Evolutionary conservation across 2,329 filamentous ascomycete species (phyloP), one percentile per base, ranked within the genome.

Genomic region (Aspergillus quadricinctus): DNA sequence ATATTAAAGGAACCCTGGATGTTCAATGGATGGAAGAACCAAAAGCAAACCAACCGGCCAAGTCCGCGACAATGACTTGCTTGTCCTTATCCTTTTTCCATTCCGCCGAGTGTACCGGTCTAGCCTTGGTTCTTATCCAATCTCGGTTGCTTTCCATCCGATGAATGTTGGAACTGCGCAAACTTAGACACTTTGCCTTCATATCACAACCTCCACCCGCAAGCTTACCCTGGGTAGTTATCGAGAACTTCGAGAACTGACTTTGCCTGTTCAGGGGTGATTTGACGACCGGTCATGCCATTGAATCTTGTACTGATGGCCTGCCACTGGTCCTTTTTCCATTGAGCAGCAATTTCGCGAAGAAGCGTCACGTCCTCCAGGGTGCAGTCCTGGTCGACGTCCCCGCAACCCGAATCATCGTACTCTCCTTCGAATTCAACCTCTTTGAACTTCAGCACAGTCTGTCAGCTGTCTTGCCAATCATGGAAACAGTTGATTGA

Each of bases 271-370:
- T 77, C 72, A 1, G 77, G 71, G 59, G 75, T 70, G 27, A 82
- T 61, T 3, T 70, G 67, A 43, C 78, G 70, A 2, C 80, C 80
- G 1, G 79, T 83, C 66, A 75, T 75, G 53, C 81, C 78, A 53
- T 70, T 76, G 69, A 82, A 82, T 25, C 70, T 68, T 52, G 74
- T 76, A 49, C 77, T 76, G 2, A 83, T 69, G 4, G 76, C 66
- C 14, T 77, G 58, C 80, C 80, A 83, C 45, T 75, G 74, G 60
- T 74, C 65, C 35, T 69, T 65, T 53, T 74, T 66, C 61, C 80
- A 80, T 48, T 72, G 68, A 52, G 72, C 68, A 41, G 80, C 67
- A 25, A 82, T 70, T 25, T 72, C 66, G 37, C 75, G 75, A 19
- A 83, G 67, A 8, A 77, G 65, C 19, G 65, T 31, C 3, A 66